Percentiles rank a stretch among this genome's conserved stretches.
Conservation (phyloP, 495 filamentous ascomycete genomes). For the Entonaema liquescens region DNA sequence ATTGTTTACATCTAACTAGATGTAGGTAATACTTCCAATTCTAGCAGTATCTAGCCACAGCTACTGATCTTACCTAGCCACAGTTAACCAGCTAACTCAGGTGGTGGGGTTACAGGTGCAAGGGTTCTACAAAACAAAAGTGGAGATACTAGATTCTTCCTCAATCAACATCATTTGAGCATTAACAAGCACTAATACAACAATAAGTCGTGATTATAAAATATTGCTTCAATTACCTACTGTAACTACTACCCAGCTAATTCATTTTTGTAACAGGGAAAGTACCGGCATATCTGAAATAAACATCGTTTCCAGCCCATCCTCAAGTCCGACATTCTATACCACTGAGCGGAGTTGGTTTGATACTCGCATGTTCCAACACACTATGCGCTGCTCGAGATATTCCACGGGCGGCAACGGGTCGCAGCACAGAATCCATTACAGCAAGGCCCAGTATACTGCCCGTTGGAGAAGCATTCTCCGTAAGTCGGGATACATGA, state of each 20-base stretch:
- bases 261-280: neutral
- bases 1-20: too few relatives aligned
- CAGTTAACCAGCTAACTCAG: too few relatives aligned
- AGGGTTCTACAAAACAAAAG: too few relatives aligned
- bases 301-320: neutral
- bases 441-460: conserved; percentile 28
- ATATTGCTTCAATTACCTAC: too few relatives aligned
- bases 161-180: neutral
- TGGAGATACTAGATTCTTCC: too few relatives aligned
- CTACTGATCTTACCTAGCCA: too few relatives aligned
- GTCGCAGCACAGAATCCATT: conserved; percentile 34
- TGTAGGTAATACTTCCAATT: too few relatives aligned
- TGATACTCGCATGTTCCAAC: neutral
- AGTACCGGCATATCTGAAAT: neutral
- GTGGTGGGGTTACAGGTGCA: too few relatives aligned
- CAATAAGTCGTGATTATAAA: too few relatives aligned
- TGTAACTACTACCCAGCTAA: neutral
- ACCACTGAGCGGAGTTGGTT: neutral
- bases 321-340: neutral
- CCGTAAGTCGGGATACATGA: conserved; percentile 23
- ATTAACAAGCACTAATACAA: too few relatives aligned
- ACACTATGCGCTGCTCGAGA: conserved; percentile 1
- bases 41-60: too few relatives aligned
- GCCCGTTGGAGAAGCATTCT: conserved; percentile 24
- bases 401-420: conserved; percentile 32